Conservation (phyloP, 352 stramenopile species). For the Chrysophaeum taylorii region DNA sequence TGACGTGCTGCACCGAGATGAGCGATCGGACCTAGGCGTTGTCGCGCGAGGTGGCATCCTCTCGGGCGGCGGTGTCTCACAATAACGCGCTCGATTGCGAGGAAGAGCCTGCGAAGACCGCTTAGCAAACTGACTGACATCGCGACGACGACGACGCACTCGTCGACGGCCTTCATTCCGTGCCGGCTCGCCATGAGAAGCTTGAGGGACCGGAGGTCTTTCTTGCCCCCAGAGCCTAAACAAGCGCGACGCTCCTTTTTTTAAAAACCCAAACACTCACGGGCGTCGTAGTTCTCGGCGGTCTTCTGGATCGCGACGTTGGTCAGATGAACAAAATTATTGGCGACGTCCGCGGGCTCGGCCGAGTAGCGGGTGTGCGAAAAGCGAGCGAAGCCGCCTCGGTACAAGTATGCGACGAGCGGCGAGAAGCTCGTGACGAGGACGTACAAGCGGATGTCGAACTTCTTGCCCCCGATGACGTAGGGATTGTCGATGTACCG, state of each 20-base stretch:
- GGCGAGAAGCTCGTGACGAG: conserved; percentile 79
- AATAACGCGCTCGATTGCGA: neutral
- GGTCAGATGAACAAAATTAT: conserved; percentile 72
- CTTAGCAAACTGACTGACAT: too few species aligned
- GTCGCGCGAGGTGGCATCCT: conserved; percentile 30
- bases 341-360: conserved; percentile 66
- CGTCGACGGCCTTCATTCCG: conserved; percentile 18
- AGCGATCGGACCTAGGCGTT: conserved; percentile 41
- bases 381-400: conserved; percentile 79
- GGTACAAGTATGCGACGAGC: conserved; percentile 78
- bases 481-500: conserved; percentile 83
- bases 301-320: conserved; percentile 76
- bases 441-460: conserved; percentile 80
- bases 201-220: conserved; percentile 75
- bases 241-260: too few species aligned
- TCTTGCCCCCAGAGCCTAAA: conserved; percentile 79
- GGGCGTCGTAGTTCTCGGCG: conserved; percentile 74
- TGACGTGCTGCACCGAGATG: conserved; percentile 72
- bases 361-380: conserved; percentile 64
- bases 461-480: conserved; percentile 84
- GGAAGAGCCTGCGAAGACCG: conserved; percentile 14
- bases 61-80: neutral
- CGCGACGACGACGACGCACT: too few species aligned
- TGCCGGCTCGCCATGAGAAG: conserved; percentile 60
- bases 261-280: too few species aligned